Conservation (phyloP, 148 eudicot species). For the Spergularia marina region DNA sequence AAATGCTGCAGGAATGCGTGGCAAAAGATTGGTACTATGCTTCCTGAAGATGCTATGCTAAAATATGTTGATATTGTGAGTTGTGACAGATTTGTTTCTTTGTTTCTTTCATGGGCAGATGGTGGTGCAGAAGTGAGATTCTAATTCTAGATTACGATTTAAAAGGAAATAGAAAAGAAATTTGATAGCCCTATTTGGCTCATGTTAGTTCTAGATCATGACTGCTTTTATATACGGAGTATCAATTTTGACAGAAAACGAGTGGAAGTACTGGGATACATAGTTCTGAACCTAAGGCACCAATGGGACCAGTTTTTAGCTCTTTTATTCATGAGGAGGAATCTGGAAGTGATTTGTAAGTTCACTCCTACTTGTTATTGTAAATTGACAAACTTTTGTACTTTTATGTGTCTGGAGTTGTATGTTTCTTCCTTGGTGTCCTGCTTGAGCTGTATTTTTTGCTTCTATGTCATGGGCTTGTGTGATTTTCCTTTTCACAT, state of each 20-base stretch:
- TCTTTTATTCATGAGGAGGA: constrained; percentile 76
- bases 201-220: neutral
- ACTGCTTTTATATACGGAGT: neutral
- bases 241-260: constrained; percentile 47
- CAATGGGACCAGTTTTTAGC: constrained; percentile 99
- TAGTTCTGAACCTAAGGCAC: constrained; percentile 55
- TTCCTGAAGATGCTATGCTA: too few species aligned
- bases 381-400: neutral
- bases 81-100: too few species aligned
- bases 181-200: neutral
- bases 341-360: constrained; percentile 79
- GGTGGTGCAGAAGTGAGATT: too few species aligned
- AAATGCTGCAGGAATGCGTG: too few species aligned
- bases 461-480: neutral
- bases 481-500: neutral
- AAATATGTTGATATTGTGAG: too few species aligned
- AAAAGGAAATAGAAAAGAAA: too few species aligned
- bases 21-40: too few species aligned
- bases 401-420: neutral
- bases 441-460: neutral
- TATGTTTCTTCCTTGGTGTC: neutral
- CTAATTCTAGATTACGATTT: too few species aligned
- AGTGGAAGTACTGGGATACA: constrained; percentile 40
- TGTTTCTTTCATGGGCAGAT: too few species aligned
- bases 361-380: constrained; percentile 20